phyloP scores from a whole-genome alignment of 2,329 filamentous ascomycete genomes.

The Cercospora zeae-maydis region DNA sequence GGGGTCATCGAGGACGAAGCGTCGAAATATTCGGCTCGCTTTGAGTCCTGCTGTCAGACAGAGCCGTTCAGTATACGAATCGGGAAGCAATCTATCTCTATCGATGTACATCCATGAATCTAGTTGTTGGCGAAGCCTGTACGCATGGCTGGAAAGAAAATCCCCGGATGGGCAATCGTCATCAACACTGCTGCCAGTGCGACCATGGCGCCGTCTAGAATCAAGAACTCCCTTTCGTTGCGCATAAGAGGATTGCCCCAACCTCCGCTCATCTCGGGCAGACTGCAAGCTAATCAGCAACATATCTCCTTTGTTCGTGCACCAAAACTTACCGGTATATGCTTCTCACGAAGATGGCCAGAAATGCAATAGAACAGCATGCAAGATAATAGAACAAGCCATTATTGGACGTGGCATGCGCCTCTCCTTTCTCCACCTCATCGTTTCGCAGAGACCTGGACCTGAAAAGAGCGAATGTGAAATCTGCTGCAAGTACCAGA shows the following conservation, averaged over 20 bases:
- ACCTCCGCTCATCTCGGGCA: slow-evolving; percentile 51
- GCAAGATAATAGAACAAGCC: slow-evolving; percentile 45
- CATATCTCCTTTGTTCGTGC: background rate
- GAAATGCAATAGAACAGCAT: slow-evolving; percentile 54
- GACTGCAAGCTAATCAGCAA: slow-evolving; percentile 32
- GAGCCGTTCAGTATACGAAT: background rate
- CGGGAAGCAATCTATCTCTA: background rate
- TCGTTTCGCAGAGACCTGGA: slow-evolving; percentile 6
- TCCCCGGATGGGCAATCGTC: slow-evolving; percentile 44
- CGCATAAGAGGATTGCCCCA: slow-evolving; percentile 48
- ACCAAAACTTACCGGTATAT: slow-evolving; percentile 51
- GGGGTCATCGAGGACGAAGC: too few species aligned
- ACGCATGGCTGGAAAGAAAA: slow-evolving; percentile 39
- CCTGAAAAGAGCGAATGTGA: slow-evolving; percentile 29
- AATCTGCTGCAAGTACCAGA: slow-evolving; percentile 43
- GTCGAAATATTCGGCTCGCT: too few species aligned
- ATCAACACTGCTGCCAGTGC: slow-evolving; percentile 41
- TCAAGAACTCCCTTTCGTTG: slow-evolving; percentile 46
- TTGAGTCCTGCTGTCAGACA: too few species aligned
- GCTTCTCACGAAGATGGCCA: slow-evolving; percentile 62
- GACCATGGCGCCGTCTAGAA: slow-evolving; percentile 50
- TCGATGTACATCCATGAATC: background rate
- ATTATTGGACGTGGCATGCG: background rate
- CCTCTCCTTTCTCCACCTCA: slow-evolving; percentile 35
- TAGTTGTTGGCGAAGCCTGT: background rate